Percentiles rank a stretch among this genome's conserved stretches.
Evolutionary conservation across 352 stramenopile genomes (phyloP).

Genomic region (Phytophthora fragariae): DNA sequence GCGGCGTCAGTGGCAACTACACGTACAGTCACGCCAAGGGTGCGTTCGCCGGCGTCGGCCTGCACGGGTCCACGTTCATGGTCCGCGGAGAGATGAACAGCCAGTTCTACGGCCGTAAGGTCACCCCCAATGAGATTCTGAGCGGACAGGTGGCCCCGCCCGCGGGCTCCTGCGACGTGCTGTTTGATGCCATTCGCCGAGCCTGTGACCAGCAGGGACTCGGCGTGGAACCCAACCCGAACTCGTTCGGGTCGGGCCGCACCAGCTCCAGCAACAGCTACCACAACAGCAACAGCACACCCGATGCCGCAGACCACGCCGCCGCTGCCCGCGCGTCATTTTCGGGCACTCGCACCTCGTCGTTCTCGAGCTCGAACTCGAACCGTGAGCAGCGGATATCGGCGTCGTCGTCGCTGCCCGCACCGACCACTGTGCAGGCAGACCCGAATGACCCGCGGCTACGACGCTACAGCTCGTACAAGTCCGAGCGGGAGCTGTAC

Average conservation of each 20-base stretch:
- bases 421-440: constrained; percentile 35
- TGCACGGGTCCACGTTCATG: constrained; percentile 87
- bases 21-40: constrained; percentile 89
- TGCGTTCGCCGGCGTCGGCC: constrained; percentile 75
- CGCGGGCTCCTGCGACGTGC: constrained; percentile 63
- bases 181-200: constrained; percentile 76
- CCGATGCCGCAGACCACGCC: constrained; percentile 39
- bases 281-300: constrained; percentile 22
- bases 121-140: constrained; percentile 84
- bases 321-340: constrained; percentile 37
- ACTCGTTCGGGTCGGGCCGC: constrained; percentile 32
- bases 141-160: constrained; percentile 77
- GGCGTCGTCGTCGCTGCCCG: constrained; percentile 40
- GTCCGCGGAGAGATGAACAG: constrained; percentile 86
- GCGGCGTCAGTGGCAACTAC: constrained; percentile 84
- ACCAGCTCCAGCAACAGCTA: constrained; percentile 40
- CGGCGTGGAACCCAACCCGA: constrained; percentile 24
- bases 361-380: constrained; percentile 12
- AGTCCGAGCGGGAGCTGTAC: constrained; percentile 83
- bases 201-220: constrained; percentile 42
- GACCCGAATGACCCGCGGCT: constrained; percentile 74
- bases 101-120: constrained; percentile 86
- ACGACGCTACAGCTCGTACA: constrained; percentile 78
- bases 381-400: constrained; percentile 17
- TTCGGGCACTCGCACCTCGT: constrained; percentile 27